A percentile compares a stretch with the other conserved stretches of the same genome.
These are phyloP conservation scores for Oryza meyeriana DNA, from an alignment of 176 grass and related monocot genomes.

Conservation along the genomic window DNA sequence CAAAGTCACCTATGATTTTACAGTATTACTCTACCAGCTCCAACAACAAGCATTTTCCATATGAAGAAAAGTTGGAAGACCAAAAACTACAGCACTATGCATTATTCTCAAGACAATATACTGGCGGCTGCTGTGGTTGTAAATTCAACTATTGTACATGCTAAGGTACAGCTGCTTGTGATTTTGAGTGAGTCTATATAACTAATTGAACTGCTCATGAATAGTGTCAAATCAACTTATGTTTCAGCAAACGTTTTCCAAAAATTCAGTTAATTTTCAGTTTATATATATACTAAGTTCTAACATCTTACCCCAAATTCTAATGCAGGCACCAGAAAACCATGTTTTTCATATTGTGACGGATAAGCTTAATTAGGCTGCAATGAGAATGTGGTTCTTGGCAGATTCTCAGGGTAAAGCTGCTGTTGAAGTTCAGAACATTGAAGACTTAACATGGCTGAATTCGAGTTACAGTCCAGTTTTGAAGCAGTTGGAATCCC, in stretches of 20 bases:
- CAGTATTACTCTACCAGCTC: too few relatives aligned
- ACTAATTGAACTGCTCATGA: neutral
- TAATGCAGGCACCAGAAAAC: slow-evolving; percentile 60
- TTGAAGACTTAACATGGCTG: slow-evolving; percentile 72
- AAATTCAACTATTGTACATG: slow-evolving; percentile 69
- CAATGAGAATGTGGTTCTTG: slow-evolving; percentile 94
- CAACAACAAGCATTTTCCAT: slow-evolving; percentile 33
- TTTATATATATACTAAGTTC: neutral
- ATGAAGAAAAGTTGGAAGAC: slow-evolving; percentile 74
- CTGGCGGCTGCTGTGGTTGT: slow-evolving; percentile 72
- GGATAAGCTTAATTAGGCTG: slow-evolving; percentile 73
- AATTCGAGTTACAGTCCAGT: slow-evolving; percentile 84
- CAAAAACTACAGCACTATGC: slow-evolving; percentile 70
- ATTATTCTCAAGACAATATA: slow-evolving; percentile 81
- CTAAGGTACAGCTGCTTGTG: slow-evolving; percentile 42
- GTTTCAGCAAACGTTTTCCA: neutral
- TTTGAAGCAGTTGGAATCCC: slow-evolving; percentile 63
- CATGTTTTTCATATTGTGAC: slow-evolving; percentile 85
- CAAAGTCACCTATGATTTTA: too few relatives aligned
- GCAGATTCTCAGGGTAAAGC: slow-evolving; percentile 46
- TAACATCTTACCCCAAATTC: neutral
- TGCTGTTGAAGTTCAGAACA: slow-evolving; percentile 59
- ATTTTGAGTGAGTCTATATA: neutral
- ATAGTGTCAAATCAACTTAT: neutral
- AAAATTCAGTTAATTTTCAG: neutral